Conservation (phyloP, 352 stramenopile genomes). For the Pseudoperonospora humuli region DNA sequence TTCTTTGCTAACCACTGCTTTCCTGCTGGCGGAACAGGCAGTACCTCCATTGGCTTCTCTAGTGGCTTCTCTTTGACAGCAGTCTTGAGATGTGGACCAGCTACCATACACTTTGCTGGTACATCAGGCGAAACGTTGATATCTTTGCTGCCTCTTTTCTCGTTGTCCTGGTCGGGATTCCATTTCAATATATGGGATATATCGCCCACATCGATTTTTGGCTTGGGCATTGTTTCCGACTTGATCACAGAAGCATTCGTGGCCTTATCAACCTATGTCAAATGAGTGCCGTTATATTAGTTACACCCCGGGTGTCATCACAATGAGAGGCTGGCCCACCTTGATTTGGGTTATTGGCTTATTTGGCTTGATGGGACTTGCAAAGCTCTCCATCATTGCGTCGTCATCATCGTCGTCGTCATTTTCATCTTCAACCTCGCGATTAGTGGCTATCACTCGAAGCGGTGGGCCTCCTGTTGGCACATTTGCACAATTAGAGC, state of each 20-base stretch:
- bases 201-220: slow-evolving; percentile 17
- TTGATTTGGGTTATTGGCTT: slow-evolving; percentile 17
- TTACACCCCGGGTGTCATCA: background rate
- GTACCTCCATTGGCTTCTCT: slow-evolving; percentile 1
- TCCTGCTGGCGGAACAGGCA: background rate
- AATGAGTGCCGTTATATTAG: background rate
- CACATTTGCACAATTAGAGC: background rate
- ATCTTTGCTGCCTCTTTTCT: slow-evolving; percentile 5
- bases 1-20: background rate
- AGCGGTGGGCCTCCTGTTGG: slow-evolving; percentile 27
- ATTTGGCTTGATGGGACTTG: slow-evolving; percentile 7
- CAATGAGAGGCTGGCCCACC: slow-evolving; percentile 1
- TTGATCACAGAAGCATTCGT: slow-evolving; percentile 2
- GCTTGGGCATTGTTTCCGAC: slow-evolving; percentile 8
- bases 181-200: slow-evolving; percentile 22
- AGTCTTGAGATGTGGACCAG: background rate
- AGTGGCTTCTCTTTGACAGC: slow-evolving; percentile 1
- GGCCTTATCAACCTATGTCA: background rate
- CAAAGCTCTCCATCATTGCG: slow-evolving; percentile 20
- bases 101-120: slow-evolving; percentile 3
- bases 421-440: slow-evolving; percentile 16
- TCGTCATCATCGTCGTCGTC: slow-evolving; percentile 47
- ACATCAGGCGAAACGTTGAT: background rate
- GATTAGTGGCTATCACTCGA: slow-evolving; percentile 37
- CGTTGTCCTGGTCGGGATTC: slow-evolving; percentile 12